Conservation (phyloP, 352 stramenopile species). For the Blastocystis sp. region DNA sequence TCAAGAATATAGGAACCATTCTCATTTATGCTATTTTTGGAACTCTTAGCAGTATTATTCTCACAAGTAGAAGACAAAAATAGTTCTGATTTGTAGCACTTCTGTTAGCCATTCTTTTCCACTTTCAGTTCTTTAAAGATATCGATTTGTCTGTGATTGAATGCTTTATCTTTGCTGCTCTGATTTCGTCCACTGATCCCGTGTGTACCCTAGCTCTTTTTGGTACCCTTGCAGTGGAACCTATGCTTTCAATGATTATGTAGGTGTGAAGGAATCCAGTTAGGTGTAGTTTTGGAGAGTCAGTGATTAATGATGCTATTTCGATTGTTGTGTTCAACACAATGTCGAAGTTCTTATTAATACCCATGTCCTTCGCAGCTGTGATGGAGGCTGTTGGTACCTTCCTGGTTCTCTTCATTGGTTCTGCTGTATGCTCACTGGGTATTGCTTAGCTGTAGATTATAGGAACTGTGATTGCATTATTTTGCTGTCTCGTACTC, state of each 20-base stretch:
- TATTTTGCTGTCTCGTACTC: conserved; percentile 81
- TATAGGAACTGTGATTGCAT: conserved; percentile 79
- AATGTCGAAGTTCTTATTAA: conserved; percentile 83
- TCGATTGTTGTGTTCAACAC: conserved; percentile 84
- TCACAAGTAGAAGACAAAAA: conserved; percentile 74
- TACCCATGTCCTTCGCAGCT: conserved; percentile 78
- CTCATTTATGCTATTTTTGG: conserved; percentile 81
- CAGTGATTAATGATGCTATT: conserved; percentile 84
- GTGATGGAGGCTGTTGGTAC: conserved; percentile 78
- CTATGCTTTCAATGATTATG: conserved; percentile 81
- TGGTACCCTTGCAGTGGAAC: conserved; percentile 72
- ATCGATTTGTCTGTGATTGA: conserved; percentile 70
- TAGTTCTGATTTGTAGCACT: conserved; percentile 69
- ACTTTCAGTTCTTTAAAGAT: conserved; percentile 36
- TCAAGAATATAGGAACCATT: conserved; percentile 82
- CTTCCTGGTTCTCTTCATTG: conserved; percentile 80
- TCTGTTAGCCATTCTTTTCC: conserved; percentile 77
- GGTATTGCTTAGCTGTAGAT: neutral
- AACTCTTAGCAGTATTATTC: conserved; percentile 80
- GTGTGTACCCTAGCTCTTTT: conserved; percentile 65
- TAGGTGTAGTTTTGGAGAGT: conserved; percentile 76
- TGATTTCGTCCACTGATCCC: conserved; percentile 79
- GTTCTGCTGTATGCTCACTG: conserved; percentile 75
- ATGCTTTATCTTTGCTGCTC: conserved; percentile 79
- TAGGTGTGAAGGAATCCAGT: conserved; percentile 66